Evolutionary conservation across 352 stramenopile species (phyloP), one percentile per base, ranked within the genome.

Genomic region (Phytophthora boehmeriae): DNA sequence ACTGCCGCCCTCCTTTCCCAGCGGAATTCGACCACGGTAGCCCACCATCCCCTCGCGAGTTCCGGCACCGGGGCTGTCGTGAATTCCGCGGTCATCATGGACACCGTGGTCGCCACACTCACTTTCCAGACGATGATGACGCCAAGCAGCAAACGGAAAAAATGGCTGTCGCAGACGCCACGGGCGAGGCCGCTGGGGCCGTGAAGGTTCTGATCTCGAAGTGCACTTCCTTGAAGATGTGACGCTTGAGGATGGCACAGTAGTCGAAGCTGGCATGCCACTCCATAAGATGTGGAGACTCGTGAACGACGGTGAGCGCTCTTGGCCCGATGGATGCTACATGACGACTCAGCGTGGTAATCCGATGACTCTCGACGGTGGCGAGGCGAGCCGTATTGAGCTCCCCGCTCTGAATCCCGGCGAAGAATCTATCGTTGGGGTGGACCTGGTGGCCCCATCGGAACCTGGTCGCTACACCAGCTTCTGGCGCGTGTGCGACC

Each of bases 241-340:
- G 34, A 89, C 79, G 8, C 75, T 94, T 32, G 76, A 83, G 17
- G 87, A 96, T 43, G 86, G 89, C 27, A 91, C 76, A 9, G 68
- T 90, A 3, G 65, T 93, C 19, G 74, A 71, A 11, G 71, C 82
- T 0, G 74, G 75, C 34, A 66, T 74, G 13, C 48, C 50, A 4
- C 53, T 97, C 16, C 63, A 71, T 27, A 96, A 95, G 68, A 77
- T 80, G 45, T 96, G 86, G 87, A 82, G 81, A 38, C 60, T 97
- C 25, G 68, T 85, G 27, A 97, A 97, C 48, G 78, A 73, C 30
- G 81, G 83, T 16, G 52, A 72, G 2, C 61, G 57, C 1, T 59
- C 50, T 8, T 92, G 80, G 80, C 78, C 80, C 5, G 70, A 75
- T 44, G 80, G 78, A 5, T 88, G 76, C 57, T 66, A 66, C 46